Evolutionary conservation across 306 rosid genomes (phyloP).

Genomic region (Cucumis sativus): DNA sequence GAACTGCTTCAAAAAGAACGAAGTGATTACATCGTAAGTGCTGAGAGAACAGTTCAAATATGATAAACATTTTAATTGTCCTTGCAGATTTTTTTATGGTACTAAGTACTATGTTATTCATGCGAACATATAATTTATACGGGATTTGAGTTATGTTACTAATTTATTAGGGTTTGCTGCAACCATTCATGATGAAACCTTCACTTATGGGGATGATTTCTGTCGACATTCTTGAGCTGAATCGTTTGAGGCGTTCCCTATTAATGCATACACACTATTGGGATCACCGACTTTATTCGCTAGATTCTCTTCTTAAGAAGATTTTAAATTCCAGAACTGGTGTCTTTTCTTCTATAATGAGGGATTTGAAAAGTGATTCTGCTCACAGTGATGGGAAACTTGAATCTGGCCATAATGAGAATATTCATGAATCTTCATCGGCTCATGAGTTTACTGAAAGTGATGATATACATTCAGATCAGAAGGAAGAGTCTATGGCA

Average conservation of each 20-base stretch:
- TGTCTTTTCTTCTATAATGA: slow-evolving; percentile 22
- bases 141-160: too few relatives aligned
- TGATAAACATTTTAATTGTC: background rate
- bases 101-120: background rate
- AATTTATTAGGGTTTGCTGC: slow-evolving; percentile 37
- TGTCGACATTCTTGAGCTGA: slow-evolving; percentile 61
- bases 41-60: background rate
- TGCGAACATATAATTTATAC: background rate
- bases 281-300: slow-evolving; percentile 65
- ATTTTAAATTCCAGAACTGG: slow-evolving; percentile 26
- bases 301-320: slow-evolving; percentile 49
- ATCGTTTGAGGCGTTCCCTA: slow-evolving; percentile 70
- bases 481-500: slow-evolving; percentile 15
- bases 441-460: slow-evolving; percentile 25
- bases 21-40: slow-evolving; percentile 65
- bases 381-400: slow-evolving; percentile 24
- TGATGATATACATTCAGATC: slow-evolving; percentile 22
- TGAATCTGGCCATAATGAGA: slow-evolving; percentile 20
- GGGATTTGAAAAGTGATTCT: slow-evolving; percentile 29
- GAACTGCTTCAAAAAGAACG: slow-evolving; percentile 57
- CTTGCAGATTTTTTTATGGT: background rate
- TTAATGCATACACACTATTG: slow-evolving; percentile 70
- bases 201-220: slow-evolving; percentile 28
- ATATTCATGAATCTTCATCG: slow-evolving; percentile 20
- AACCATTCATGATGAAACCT: slow-evolving; percentile 30